phyloP scores from a whole-genome alignment of 2,329 filamentous ascomycete genomes.

The Decorospora gaudefroyi region DNA sequence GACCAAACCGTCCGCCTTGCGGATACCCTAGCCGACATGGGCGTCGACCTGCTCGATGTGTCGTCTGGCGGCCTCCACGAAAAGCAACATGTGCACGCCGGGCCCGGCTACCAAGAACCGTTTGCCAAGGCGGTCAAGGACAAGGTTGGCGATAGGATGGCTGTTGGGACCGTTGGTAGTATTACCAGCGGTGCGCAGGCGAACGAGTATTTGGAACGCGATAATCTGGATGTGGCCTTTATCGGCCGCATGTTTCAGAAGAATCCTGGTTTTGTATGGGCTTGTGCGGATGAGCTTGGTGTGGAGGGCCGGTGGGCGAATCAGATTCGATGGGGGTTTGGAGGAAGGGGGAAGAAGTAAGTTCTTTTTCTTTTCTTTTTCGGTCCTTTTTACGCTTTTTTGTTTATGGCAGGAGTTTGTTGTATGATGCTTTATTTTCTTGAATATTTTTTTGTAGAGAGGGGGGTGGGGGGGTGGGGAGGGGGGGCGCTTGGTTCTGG shows the following conservation, averaged over 20 bases:
- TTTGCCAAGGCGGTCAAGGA: constrained; percentile 74
- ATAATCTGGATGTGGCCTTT: constrained; percentile 68
- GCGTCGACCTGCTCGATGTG: constrained; percentile 83
- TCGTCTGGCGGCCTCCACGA: constrained; percentile 73
- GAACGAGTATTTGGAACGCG: constrained; percentile 38
- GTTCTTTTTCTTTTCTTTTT: constrained; percentile 10
- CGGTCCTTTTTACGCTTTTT: constrained; percentile 1
- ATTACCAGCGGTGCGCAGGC: constrained; percentile 73
- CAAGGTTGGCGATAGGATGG: constrained; percentile 70
- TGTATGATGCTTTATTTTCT: too few relatives aligned
- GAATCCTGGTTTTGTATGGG: constrained; percentile 77
- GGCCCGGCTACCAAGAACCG: constrained; percentile 73
- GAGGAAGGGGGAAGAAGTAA: constrained; percentile 52
- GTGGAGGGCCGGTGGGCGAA: constrained; percentile 73
- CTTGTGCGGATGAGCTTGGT: constrained; percentile 71
- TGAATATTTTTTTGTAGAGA: too few relatives aligned
- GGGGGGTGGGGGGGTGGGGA: too few relatives aligned
- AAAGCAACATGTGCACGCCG: constrained; percentile 62
- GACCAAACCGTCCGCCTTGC: constrained; percentile 68
- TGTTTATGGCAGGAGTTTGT: background rate
- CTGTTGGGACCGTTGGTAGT: constrained; percentile 74
- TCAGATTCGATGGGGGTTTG: constrained; percentile 68
- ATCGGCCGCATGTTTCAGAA: constrained; percentile 78
- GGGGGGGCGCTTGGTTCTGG: too few relatives aligned
- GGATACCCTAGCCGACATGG: constrained; percentile 67